Evolutionary conservation across 257 asterid species (phyloP).

Genomic region (Lycium barbarum): DNA sequence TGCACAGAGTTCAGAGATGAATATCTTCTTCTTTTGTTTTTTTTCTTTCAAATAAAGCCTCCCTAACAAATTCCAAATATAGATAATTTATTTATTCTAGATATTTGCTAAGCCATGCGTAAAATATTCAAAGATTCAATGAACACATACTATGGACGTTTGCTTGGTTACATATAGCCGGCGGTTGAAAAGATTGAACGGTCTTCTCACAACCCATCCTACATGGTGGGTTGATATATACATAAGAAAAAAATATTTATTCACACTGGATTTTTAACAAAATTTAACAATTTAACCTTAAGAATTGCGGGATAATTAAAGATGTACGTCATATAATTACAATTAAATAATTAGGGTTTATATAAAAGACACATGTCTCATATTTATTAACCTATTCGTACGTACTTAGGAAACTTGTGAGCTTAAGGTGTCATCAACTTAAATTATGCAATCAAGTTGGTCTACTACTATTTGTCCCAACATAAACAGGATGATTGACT

Average conservation of each 20-base stretch:
- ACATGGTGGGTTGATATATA: background rate
- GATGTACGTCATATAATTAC: background rate
- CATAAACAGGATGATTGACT: background rate
- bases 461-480: background rate
- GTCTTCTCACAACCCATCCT: conserved; percentile 11
- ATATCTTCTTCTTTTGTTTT: too few species aligned
- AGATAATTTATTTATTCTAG: too few species aligned
- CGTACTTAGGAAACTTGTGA: background rate
- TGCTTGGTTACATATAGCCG: conserved; percentile 36
- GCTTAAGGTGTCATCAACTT: background rate
- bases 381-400: background rate
- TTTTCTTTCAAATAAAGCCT: background rate
- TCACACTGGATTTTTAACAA: background rate
- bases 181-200: conserved; percentile 37
- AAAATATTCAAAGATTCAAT: background rate
- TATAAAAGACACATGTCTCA: background rate
- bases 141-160: conserved; percentile 9
- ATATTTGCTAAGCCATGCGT: too few species aligned
- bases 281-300: background rate
- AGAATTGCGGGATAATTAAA: background rate
- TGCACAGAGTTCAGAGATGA: too few species aligned
- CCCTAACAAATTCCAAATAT: background rate
- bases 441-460: background rate
- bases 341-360: background rate
- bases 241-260: background rate